phyloP scores from a whole-genome alignment of 2,329 filamentous ascomycete genomes.

The Drechslerella stenobrocha region DNA sequence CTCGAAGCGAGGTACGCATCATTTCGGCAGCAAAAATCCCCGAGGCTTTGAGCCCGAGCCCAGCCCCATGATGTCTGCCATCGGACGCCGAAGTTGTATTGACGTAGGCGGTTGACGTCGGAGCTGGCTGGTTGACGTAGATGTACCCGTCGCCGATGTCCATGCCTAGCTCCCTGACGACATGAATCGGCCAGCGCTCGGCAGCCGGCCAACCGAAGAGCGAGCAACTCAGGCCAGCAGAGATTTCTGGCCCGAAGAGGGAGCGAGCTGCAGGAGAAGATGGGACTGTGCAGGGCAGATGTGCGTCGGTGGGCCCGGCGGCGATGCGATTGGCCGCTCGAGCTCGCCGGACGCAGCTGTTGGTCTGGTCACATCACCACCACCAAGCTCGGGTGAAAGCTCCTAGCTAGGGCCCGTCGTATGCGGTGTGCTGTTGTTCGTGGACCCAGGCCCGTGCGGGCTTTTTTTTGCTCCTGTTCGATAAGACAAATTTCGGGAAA shows the following conservation, averaged over 20 bases:
- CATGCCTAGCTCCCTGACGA: background rate
- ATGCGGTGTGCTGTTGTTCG: background rate
- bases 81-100: no score
- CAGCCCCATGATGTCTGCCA: no score
- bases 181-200: background rate
- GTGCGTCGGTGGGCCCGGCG: background rate
- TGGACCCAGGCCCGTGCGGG: no score
- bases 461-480: no score
- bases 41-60: no score
- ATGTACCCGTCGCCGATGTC: no score
- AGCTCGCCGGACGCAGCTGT: background rate
- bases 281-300: background rate
- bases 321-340: background rate
- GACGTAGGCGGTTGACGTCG: no score
- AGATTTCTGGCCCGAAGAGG: background rate
- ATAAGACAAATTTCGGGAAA: no score
- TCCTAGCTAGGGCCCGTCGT: background rate
- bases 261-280: conserved; percentile 1
- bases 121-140: no score
- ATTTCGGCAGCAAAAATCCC: no score
- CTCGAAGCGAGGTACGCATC: no score
- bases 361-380: background rate
- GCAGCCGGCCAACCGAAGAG: conserved; percentile 6
- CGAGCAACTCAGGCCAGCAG: background rate
- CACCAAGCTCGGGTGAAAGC: conserved; percentile 6